Conservation (phyloP, 1,284 basidiomycete genomes). For the Ceratobasidium sp. region DNA sequence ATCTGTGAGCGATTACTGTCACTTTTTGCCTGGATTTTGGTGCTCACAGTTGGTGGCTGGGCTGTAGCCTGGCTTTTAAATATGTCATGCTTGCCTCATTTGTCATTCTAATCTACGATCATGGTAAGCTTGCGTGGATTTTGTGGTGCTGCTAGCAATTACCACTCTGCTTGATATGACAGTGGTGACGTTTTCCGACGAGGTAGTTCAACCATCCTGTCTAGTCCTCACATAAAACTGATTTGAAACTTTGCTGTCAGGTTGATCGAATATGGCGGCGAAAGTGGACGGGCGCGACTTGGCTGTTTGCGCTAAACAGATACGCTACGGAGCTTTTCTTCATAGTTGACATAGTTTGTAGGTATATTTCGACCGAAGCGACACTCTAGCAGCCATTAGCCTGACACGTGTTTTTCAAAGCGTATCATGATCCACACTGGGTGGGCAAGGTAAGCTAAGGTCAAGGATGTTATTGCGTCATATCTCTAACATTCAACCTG, state of each 20-base stretch:
- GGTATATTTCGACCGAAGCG: neutral
- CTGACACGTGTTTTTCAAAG: neutral
- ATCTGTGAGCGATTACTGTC: neutral
- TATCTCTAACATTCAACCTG: neutral
- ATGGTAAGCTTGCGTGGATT: neutral
- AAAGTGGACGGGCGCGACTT: constrained; percentile 35
- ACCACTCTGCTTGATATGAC: neutral
- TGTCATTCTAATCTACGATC: constrained; percentile 15
- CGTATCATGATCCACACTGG: constrained; percentile 23
- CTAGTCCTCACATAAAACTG: neutral
- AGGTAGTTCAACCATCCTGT: neutral
- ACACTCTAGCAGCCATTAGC: no score
- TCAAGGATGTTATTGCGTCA: no score
- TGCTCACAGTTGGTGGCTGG: neutral
- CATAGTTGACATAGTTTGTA: constrained; percentile 29
- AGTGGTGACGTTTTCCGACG: constrained; percentile 13
- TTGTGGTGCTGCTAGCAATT: neutral
- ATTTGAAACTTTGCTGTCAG: neutral
- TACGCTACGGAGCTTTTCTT: constrained; percentile 32
- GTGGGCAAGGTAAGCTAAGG: constrained; percentile 16
- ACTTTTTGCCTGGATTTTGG: neutral
- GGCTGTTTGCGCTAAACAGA: constrained; percentile 34
- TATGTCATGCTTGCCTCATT: constrained; percentile 33
- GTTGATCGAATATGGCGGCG: constrained; percentile 19
- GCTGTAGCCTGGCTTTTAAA: constrained; percentile 1